Conservation (phyloP, 2,329 filamentous ascomycete species). For the Xylaria sp. region DNA sequence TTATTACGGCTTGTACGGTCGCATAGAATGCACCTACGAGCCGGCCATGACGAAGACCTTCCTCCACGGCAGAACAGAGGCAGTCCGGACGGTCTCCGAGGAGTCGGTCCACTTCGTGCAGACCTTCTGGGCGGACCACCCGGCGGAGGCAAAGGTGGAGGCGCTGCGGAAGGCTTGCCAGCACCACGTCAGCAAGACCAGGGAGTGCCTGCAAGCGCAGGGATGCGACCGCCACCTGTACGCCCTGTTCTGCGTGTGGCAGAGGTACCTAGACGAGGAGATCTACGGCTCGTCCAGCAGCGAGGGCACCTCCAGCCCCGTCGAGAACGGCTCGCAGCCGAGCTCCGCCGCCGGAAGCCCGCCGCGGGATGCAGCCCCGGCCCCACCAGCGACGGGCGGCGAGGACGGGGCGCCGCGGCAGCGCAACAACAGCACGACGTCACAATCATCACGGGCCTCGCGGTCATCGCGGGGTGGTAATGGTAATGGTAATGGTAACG, state of each 20-base stretch:
- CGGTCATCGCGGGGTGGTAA: too few species aligned
- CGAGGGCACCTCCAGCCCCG: conserved; percentile 66
- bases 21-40: conserved; percentile 94
- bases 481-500: too few species aligned
- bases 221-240: conserved; percentile 94
- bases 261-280: conserved; percentile 80
- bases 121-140: conserved; percentile 92
- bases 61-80: conserved; percentile 92
- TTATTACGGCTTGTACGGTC: conserved; percentile 94
- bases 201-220: conserved; percentile 83
- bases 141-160: conserved; percentile 80
- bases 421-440: conserved; percentile 58
- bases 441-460: too few species aligned
- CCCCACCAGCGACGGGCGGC: conserved; percentile 48
- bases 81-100: conserved; percentile 81
- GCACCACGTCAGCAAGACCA: conserved; percentile 78
- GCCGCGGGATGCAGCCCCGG: conserved; percentile 56
- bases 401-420: conserved; percentile 40
- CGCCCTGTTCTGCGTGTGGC: conserved; percentile 93
- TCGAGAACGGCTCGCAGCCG: conserved; percentile 51
- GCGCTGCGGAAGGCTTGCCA: conserved; percentile 81
- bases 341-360: conserved; percentile 56
- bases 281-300: conserved; percentile 56
- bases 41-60: conserved; percentile 97
- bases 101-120: conserved; percentile 88